These are phyloP conservation scores for Phytopythium chamaehyphon DNA, from an alignment of 352 stramenopile species.

Conservation along the genomic window DNA sequence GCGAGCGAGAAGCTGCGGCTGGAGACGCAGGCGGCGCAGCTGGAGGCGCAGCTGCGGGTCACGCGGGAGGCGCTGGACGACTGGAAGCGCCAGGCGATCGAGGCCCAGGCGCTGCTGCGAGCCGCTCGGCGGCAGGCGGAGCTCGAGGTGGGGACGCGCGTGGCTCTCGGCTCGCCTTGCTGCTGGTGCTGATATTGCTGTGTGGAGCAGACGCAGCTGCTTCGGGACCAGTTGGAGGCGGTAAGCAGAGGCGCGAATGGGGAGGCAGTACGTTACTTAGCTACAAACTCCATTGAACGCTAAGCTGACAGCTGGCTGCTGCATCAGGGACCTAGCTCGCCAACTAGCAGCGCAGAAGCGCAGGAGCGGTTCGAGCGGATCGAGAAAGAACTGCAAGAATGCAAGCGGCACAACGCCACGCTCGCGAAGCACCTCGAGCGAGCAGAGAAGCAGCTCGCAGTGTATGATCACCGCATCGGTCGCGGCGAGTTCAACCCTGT, in stretches of 20 bases:
- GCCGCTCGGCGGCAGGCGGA: background rate
- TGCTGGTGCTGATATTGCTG: too few relatives aligned
- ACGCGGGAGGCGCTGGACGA: slow-evolving; percentile 59
- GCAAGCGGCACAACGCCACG: slow-evolving; percentile 42
- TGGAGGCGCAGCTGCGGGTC: slow-evolving; percentile 64
- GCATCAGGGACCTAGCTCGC: slow-evolving; percentile 33
- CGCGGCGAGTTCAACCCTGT: slow-evolving; percentile 74
- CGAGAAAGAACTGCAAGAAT: slow-evolving; percentile 35
- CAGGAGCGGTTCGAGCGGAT: slow-evolving; percentile 43
- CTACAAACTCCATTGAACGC: too few relatives aligned
- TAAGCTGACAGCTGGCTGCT: too few relatives aligned
- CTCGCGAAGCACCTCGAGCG: slow-evolving; percentile 62
- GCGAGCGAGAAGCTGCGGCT: slow-evolving; percentile 53
- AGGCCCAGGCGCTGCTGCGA: slow-evolving; percentile 43
- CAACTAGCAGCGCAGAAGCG: slow-evolving; percentile 35
- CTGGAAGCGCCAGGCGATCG: slow-evolving; percentile 70
- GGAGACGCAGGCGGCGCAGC: slow-evolving; percentile 67
- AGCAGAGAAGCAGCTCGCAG: slow-evolving; percentile 50
- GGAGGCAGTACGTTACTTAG: background rate
- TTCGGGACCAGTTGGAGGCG: background rate
- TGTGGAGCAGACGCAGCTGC: background rate
- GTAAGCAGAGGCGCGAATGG: too few relatives aligned
- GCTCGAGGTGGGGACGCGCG: background rate
- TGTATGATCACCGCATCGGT: slow-evolving; percentile 71
- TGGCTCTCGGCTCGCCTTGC: too few relatives aligned